A percentile compares a stretch with the other conserved stretches of the same genome.
Evolutionary conservation across 352 stramenopile genomes (phyloP).

Genomic region (Pythium graminicola): DNA sequence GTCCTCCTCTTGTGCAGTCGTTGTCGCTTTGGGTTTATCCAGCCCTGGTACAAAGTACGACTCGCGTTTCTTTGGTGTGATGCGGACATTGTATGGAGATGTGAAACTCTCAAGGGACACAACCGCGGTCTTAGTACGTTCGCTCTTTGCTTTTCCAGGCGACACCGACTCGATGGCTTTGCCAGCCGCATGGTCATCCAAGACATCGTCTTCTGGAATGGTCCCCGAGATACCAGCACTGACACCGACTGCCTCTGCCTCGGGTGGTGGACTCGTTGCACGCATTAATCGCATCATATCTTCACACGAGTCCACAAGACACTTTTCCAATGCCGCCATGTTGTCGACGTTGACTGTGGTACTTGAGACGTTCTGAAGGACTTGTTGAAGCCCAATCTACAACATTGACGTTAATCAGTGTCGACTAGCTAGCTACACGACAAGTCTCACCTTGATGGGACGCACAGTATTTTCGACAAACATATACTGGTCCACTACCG

Average conservation of each 20-base stretch:
- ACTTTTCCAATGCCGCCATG: constrained; percentile 46
- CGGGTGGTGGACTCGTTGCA: constrained; percentile 14
- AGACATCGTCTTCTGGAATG: constrained; percentile 12
- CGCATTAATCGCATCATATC: constrained; percentile 71
- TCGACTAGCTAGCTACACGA: too few relatives aligned
- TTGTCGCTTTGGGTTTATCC: constrained; percentile 1
- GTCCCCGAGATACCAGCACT: not conserved
- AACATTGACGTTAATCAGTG: not conserved
- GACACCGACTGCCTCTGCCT: not conserved
- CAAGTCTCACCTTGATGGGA: constrained; percentile 51
- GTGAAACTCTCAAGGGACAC: constrained; percentile 55
- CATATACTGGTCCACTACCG: constrained; percentile 77
- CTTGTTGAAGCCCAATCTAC: constrained; percentile 76
- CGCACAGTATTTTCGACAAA: constrained; percentile 74
- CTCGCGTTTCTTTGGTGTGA: constrained; percentile 49
- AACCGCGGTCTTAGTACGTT: not conserved
- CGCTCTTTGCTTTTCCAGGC: not conserved
- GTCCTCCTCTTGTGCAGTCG: constrained; percentile 26
- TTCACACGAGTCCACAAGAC: constrained; percentile 55
- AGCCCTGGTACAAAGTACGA: constrained; percentile 56
- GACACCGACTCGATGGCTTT: not conserved
- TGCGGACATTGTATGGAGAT: constrained; percentile 71
- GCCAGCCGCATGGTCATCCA: constrained; percentile 7
- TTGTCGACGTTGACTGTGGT: constrained; percentile 67
- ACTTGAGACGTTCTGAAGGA: constrained; percentile 70